Evolutionary conservation across 2,329 filamentous ascomycete species (phyloP), one percentile per base, ranked within the genome.

Genomic region (Lecanicillium sp.): DNA sequence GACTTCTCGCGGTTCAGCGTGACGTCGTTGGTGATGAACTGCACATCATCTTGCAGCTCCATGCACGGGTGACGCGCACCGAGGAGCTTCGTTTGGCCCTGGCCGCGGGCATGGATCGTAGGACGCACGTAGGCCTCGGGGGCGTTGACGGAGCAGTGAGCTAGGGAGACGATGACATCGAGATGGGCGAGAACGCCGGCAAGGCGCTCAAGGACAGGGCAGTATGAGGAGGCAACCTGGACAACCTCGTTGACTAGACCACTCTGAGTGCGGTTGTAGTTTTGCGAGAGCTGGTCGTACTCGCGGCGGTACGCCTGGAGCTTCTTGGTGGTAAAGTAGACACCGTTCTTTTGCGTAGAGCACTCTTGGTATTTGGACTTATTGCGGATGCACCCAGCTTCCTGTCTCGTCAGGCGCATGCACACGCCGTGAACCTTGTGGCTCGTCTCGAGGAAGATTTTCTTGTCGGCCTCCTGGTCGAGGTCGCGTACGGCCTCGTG

Each of bases 11-110:
- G 83, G 5, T 80, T 75, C 30, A 98, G 80, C 45, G 83, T 82
- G 19, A 97, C 88, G 58, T 98, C 91, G 64, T 98, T 98, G 49
- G 91, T 96, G 67, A 98, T 98, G 71, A 98, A 98, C 53, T 91
- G 90, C 35, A 98, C 84, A 60, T 98, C 93, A 59, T 98, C 94
- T 67, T 98, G 93, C 80, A 96, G 90, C 65, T 98, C 93, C 81
- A 98, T 87, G 63, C 93, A 98, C 0, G 94, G 94, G 62, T 98
- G 93, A 10, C 94, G 86, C 2, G 93, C 89, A 69, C 95, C 94
- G 55, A 84, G 87, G n/a, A 98, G 77, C 19, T 94, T 72, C 0
- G 93, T 98, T 58, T 90, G 85, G 3, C 91, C 93, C 39, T 87
- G 82, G 23, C 91, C 93, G 26, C 93, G 87, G 10, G 83, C 76